phyloP scores from a whole-genome alignment of 805 yeast species.

The Kodamaea nitidulidarum region DNA sequence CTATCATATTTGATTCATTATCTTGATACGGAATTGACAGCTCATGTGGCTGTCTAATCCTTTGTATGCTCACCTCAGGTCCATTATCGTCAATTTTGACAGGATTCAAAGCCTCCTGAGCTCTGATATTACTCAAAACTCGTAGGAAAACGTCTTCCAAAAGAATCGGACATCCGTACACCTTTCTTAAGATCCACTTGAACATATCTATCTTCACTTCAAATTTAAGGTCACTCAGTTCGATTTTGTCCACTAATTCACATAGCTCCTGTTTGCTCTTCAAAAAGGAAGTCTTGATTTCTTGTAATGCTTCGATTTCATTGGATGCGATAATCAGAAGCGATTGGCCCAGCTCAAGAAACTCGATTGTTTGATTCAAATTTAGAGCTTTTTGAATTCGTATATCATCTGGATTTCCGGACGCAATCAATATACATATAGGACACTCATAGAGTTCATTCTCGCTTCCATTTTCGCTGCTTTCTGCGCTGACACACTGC shows the following conservation, averaged over 20 bases:
- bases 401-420: slow-evolving; percentile 14
- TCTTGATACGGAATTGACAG: too few relatives aligned
- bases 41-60: too few relatives aligned
- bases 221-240: neutral
- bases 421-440: slow-evolving; percentile 25
- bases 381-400: slow-evolving; percentile 4
- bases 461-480: slow-evolving; percentile 11
- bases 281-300: slow-evolving; percentile 13
- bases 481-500: slow-evolving; percentile 43
- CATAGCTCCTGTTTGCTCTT: slow-evolving; percentile 14
- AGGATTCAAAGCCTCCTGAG: neutral
- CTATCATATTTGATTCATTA: too few relatives aligned
- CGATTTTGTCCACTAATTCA: slow-evolving; percentile 2
- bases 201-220: slow-evolving; percentile 20
- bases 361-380: slow-evolving; percentile 1
- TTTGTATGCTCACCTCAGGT: too few relatives aligned
- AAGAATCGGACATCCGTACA: slow-evolving; percentile 29
- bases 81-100: too few relatives aligned
- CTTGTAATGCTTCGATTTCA: slow-evolving; percentile 19
- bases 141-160: slow-evolving; percentile 19
- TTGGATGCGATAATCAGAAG: slow-evolving; percentile 19
- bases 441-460: slow-evolving; percentile 30
- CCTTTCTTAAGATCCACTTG: slow-evolving; percentile 23
- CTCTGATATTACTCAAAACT: slow-evolving; percentile 12
- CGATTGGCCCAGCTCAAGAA: slow-evolving; percentile 12